These are phyloP conservation scores for Corylus americana DNA, from an alignment of 306 rosid genomes.

Conservation along the genomic window DNA sequence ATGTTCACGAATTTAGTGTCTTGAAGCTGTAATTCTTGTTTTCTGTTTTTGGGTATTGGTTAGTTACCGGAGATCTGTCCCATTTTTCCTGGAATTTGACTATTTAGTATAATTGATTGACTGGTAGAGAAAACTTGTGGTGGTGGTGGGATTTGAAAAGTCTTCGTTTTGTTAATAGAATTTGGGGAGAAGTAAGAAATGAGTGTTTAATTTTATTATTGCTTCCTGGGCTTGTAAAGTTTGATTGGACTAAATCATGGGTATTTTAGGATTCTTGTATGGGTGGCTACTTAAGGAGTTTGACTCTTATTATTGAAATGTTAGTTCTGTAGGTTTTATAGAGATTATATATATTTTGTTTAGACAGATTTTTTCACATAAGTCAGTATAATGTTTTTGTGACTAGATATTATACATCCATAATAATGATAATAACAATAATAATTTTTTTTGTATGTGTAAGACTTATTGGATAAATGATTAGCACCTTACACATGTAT, in stretches of 20 bases:
- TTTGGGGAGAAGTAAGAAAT: conserved; percentile 1
- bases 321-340: no score
- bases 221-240: background rate
- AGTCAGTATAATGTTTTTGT: no score
- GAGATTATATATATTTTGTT: no score
- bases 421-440: no score
- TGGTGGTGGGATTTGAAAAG: background rate
- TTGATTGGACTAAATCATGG: background rate
- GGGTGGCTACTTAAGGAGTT: no score
- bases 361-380: no score
- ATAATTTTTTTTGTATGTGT: no score
- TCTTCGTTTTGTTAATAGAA: background rate
- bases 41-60: conserved; percentile 22
- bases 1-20: conserved; percentile 9
- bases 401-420: no score
- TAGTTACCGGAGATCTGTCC: background rate
- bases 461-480: no score
- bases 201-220: background rate
- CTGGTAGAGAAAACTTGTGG: conserved; percentile 1
- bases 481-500: no score
- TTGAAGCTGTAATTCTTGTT: conserved; percentile 12
- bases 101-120: background rate
- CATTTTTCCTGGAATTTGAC: background rate
- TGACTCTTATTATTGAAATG: no score
- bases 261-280: no score